Percentiles rank a stretch among this genome's conserved stretches.
Evolutionary conservation across 2,329 filamentous ascomycete species (phyloP).

Genomic region (Lachnellula arida): DNA sequence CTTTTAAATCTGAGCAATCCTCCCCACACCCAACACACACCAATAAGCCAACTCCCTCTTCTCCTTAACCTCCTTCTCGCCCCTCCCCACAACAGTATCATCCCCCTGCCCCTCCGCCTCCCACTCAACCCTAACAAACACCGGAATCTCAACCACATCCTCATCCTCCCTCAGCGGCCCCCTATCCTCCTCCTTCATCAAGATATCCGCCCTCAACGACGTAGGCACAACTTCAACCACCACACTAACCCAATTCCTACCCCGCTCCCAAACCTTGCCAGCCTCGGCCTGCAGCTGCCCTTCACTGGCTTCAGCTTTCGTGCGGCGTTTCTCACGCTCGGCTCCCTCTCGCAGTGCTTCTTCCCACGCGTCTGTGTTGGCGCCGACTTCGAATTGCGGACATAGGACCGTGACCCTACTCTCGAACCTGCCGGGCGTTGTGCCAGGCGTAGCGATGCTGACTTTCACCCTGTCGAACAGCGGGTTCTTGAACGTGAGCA

Average conservation of each 20-base stretch:
- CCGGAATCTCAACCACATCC: slow-evolving; percentile 75
- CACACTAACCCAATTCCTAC: slow-evolving; percentile 91
- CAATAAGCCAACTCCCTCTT: slow-evolving; percentile 91
- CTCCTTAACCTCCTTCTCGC: slow-evolving; percentile 61
- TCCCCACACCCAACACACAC: slow-evolving; percentile 86
- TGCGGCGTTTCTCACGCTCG: slow-evolving; percentile 37
- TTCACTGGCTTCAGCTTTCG: slow-evolving; percentile 31
- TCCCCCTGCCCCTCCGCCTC: slow-evolving; percentile 63
- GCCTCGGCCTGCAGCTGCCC: slow-evolving; percentile 63
- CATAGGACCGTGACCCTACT: slow-evolving; percentile 88
- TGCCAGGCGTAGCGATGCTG: slow-evolving; percentile 77
- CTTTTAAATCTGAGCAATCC: slow-evolving; percentile 54
- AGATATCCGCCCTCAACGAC: slow-evolving; percentile 25
- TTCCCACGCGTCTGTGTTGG: slow-evolving; percentile 91
- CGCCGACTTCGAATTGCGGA: slow-evolving; percentile 88
- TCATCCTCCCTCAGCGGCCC: slow-evolving; percentile 54
- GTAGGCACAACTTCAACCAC: slow-evolving; percentile 81
- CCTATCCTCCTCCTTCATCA: slow-evolving; percentile 36
- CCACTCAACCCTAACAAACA: slow-evolving; percentile 92
- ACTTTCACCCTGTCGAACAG: slow-evolving; percentile 88
- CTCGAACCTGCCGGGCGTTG: slow-evolving; percentile 70
- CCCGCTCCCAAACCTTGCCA: slow-evolving; percentile 94
- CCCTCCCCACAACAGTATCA: slow-evolving; percentile 42
- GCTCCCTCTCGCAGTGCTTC: slow-evolving; percentile 61
- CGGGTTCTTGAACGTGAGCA: slow-evolving; percentile 88